Evolutionary conservation across 2,329 filamentous ascomycete genomes (phyloP).

Genomic region (Apiospora pterosperma): DNA sequence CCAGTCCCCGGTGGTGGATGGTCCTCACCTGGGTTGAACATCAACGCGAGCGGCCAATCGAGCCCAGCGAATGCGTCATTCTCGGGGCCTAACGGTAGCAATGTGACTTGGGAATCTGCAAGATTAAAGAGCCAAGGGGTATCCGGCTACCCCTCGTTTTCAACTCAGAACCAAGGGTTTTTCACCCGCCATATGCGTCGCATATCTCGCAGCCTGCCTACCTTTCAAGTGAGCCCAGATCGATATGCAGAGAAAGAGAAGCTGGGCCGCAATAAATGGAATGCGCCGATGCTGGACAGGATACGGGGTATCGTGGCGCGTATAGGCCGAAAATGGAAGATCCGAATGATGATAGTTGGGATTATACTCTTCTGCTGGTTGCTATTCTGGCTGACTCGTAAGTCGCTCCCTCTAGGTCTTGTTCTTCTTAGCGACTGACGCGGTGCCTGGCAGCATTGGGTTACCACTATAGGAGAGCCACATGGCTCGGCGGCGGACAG

Average conservation of each 20-base stretch:
- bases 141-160: slow-evolving; percentile 74
- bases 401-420: not conserved
- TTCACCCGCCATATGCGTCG: slow-evolving; percentile 80
- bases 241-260: slow-evolving; percentile 78
- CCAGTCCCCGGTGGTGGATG: slow-evolving; percentile 82
- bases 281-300: slow-evolving; percentile 43
- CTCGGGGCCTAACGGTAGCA: slow-evolving; percentile 48
- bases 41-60: slow-evolving; percentile 64
- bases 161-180: slow-evolving; percentile 80
- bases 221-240: slow-evolving; percentile 53
- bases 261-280: slow-evolving; percentile 55
- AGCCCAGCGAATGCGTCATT: slow-evolving; percentile 56
- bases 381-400: slow-evolving; percentile 71
- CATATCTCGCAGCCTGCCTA: slow-evolving; percentile 75
- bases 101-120: slow-evolving; percentile 77
- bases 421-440: slow-evolving; percentile 20
- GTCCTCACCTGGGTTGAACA: slow-evolving; percentile 77
- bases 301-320: slow-evolving; percentile 43
- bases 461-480: slow-evolving; percentile 67
- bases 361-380: slow-evolving; percentile 59
- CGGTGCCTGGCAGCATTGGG: slow-evolving; percentile 39
- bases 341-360: slow-evolving; percentile 57
- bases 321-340: slow-evolving; percentile 63
- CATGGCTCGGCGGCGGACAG: slow-evolving; percentile 75
- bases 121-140: slow-evolving; percentile 73